Evolutionary conservation across 2,329 filamentous ascomycete genomes (phyloP).

Genomic region (Trichophyton verrucosum): DNA sequence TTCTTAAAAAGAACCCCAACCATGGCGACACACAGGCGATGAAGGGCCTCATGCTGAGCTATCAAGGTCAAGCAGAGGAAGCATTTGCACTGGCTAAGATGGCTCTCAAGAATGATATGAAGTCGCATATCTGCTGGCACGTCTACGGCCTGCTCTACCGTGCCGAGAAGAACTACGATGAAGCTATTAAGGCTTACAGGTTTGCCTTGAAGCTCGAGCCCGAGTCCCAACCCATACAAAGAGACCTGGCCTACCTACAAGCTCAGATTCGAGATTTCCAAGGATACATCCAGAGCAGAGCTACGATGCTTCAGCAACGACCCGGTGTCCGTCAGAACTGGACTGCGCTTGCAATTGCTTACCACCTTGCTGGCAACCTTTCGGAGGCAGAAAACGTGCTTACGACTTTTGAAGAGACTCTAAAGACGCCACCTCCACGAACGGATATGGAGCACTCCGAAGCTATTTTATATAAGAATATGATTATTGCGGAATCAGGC

Average conservation of each 20-base stretch:
- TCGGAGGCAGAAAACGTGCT: slow-evolving; percentile 80
- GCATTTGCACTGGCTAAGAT: slow-evolving; percentile 88
- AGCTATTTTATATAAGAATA: slow-evolving; percentile 88
- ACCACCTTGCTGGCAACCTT: slow-evolving; percentile 80
- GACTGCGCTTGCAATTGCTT: slow-evolving; percentile 90
- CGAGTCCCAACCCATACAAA: slow-evolving; percentile 85
- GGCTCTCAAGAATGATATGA: slow-evolving; percentile 92
- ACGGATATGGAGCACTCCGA: slow-evolving; percentile 87
- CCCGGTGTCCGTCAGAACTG: slow-evolving; percentile 81
- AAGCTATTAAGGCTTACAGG: slow-evolving; percentile 98
- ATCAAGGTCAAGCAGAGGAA: slow-evolving; percentile 82
- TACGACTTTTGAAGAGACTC: slow-evolving; percentile 81
- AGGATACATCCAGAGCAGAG: slow-evolving; percentile 83
- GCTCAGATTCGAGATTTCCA: slow-evolving; percentile 93
- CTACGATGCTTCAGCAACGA: slow-evolving; percentile 72
- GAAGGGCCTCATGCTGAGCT: slow-evolving; percentile 95
- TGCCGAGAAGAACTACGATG: slow-evolving; percentile 92
- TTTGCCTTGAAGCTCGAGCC: slow-evolving; percentile 87
- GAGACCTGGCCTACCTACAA: slow-evolving; percentile 85
- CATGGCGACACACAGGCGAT: slow-evolving; percentile 98
- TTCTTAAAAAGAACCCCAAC: slow-evolving; percentile 84
- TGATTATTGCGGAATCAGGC: slow-evolving; percentile 79
- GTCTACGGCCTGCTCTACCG: slow-evolving; percentile 93
- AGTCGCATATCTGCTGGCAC: slow-evolving; percentile 98
- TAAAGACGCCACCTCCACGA: slow-evolving; percentile 67